Percentiles rank a stretch among this genome's conserved stretches.
These are phyloP conservation scores for Melanopsichium pennsylvanicum DNA, from an alignment of 1,284 basidiomycete genomes.

Conservation along the genomic window DNA sequence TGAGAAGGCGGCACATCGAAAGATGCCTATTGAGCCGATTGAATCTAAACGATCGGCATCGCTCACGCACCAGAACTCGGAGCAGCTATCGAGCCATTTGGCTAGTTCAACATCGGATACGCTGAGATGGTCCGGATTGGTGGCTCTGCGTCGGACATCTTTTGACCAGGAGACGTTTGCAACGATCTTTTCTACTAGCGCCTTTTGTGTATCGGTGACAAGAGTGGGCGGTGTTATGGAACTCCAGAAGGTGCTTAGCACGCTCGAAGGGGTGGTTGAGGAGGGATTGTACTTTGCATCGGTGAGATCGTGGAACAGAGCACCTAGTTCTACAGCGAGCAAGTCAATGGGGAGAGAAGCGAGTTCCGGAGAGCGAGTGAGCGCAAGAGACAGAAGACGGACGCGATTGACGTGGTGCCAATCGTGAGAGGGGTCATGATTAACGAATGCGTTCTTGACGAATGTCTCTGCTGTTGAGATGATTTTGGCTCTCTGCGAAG, in stretches of 20 bases:
- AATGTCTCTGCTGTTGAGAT: constrained; percentile 16
- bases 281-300: constrained; percentile 78
- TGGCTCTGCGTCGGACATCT: constrained; percentile 70
- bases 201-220: not conserved
- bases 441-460: constrained; percentile 71
- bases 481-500: constrained; percentile 4
- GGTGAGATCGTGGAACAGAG: constrained; percentile 85
- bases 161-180: constrained; percentile 87
- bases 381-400: constrained; percentile 75
- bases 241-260: constrained; percentile 19
- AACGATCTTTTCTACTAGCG: constrained; percentile 71
- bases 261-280: not conserved
- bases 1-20: constrained; percentile 85
- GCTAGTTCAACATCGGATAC: constrained; percentile 22
- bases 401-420: constrained; percentile 87
- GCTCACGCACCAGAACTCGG: constrained; percentile 87
- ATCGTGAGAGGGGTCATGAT: constrained; percentile 90
- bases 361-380: constrained; percentile 70
- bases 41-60: constrained; percentile 91
- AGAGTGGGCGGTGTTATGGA: not conserved
- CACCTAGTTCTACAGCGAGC: constrained; percentile 76
- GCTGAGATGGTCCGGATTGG: not conserved
- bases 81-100: constrained; percentile 78
- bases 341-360: constrained; percentile 69
- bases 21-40: constrained; percentile 86